phyloP scores from a whole-genome alignment of 306 rosid genomes.

The Ochetophila trinervis region DNA sequence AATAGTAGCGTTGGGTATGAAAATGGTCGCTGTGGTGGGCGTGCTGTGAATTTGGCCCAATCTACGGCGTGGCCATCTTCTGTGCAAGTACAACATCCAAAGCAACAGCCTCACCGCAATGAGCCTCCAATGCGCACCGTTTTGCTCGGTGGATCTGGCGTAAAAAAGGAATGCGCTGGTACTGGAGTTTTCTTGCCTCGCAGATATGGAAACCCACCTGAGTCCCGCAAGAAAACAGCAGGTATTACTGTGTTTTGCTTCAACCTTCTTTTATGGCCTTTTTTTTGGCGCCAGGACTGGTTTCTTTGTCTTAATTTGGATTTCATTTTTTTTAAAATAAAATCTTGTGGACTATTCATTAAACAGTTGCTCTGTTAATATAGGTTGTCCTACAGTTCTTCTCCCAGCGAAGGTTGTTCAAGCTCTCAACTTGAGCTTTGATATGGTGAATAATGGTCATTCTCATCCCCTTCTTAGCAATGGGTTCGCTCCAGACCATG shows the following conservation, averaged over 20 bases:
- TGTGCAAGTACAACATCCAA: constrained; percentile 24
- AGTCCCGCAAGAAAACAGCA: constrained; percentile 45
- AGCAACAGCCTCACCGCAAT: constrained; percentile 2
- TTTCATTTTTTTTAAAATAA: background rate
- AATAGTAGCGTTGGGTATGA: constrained; percentile 17
- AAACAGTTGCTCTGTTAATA: background rate
- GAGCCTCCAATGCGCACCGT: constrained; percentile 28
- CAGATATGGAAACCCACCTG: constrained; percentile 39
- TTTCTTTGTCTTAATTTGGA: background rate
- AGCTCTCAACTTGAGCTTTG: constrained; percentile 41
- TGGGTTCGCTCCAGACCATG: constrained; percentile 30
- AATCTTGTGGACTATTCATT: background rate
- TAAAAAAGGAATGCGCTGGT: constrained; percentile 51
- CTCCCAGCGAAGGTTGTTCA: constrained; percentile 49
- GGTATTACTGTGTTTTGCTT: too few relatives aligned
- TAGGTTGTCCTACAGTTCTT: constrained; percentile 49
- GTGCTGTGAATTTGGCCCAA: constrained; percentile 25
- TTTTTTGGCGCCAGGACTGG: too few relatives aligned
- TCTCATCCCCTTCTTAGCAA: constrained; percentile 29
- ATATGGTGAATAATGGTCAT: constrained; percentile 25
- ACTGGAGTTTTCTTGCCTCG: constrained; percentile 95
- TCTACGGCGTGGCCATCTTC: constrained; percentile 49
- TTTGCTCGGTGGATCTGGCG: constrained; percentile 33
- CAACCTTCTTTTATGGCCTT: background rate
- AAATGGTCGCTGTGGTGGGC: constrained; percentile 30